Evolutionary conservation across 305 asterid species (phyloP).

Genomic region (Solanum hybrid): DNA sequence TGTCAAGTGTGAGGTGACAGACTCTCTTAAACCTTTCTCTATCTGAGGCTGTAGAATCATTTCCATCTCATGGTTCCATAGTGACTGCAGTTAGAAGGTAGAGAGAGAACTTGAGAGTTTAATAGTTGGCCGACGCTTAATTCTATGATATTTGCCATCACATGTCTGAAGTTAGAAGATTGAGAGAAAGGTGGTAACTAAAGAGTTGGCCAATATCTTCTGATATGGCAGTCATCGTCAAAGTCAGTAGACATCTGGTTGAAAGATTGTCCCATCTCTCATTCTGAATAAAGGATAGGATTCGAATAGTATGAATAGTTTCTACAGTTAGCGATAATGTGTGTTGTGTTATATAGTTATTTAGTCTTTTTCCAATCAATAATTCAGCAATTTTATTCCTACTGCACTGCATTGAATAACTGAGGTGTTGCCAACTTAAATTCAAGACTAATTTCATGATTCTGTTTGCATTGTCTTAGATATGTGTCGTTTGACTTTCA

Average conservation of each 20-base stretch:
- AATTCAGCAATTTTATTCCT: background rate
- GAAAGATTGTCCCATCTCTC: background rate
- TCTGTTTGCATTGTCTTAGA: constrained; percentile 36
- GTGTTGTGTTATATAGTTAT: background rate
- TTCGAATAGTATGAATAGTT: background rate
- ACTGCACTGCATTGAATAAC: background rate
- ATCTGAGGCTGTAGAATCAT: background rate
- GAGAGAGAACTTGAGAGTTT: background rate
- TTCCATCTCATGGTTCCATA: constrained; percentile 8
- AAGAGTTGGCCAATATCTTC: background rate
- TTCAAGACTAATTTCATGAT: background rate
- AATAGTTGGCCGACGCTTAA: background rate
- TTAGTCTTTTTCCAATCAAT: background rate
- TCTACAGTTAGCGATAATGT: background rate
- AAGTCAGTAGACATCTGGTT: background rate
- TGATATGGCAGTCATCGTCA: background rate
- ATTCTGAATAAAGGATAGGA: background rate
- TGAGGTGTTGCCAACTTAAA: background rate
- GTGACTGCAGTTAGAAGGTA: background rate
- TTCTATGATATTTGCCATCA: background rate
- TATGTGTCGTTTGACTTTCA: constrained; percentile 91
- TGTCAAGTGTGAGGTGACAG: constrained; percentile 37
- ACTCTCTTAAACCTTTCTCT: background rate
- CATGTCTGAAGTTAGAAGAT: background rate
- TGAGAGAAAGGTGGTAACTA: background rate